A percentile compares a stretch with the other conserved stretches of the same genome.
phyloP scores from a whole-genome alignment of 192 early-diverging fungal species.

The Diversispora eburnea region DNA sequence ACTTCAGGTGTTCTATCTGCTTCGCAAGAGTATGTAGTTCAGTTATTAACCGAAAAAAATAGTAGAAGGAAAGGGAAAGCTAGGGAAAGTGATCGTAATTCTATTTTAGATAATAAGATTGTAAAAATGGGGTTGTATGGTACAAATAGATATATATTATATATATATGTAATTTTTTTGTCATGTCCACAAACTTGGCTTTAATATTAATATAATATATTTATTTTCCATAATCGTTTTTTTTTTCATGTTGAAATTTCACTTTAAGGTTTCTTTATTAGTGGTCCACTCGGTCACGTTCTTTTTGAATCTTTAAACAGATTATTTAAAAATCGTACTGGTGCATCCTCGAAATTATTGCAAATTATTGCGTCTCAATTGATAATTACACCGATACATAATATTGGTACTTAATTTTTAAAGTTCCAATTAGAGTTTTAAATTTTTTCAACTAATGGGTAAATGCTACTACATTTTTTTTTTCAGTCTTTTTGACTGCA shows the following conservation, averaged over 20 bases:
- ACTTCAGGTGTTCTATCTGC: slow-evolving; percentile 73
- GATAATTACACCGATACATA: slow-evolving; percentile 81
- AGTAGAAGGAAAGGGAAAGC: slow-evolving; percentile 33
- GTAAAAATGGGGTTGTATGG: slow-evolving; percentile 82
- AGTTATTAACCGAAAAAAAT: slow-evolving; percentile 51
- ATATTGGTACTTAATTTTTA: slow-evolving; percentile 32
- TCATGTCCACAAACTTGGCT: neutral
- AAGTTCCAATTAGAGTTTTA: neutral
- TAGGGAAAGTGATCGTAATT: slow-evolving; percentile 18
- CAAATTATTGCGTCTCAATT: slow-evolving; percentile 74
- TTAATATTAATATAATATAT: no score
- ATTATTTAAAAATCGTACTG: slow-evolving; percentile 67
- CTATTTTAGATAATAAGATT: slow-evolving; percentile 57
- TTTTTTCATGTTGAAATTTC: neutral
- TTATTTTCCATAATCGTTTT: no score
- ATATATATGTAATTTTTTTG: neutral
- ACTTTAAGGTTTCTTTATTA: slow-evolving; percentile 63
- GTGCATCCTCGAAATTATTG: slow-evolving; percentile 59
- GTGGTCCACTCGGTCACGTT: slow-evolving; percentile 79
- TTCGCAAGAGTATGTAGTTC: slow-evolving; percentile 76
- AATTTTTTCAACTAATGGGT: neutral
- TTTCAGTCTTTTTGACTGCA: slow-evolving; percentile 72
- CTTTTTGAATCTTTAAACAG: slow-evolving; percentile 74
- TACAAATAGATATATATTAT: slow-evolving; percentile 25
- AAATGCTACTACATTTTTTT: neutral